Percentiles rank a stretch among this genome's conserved stretches.
Conservation (phyloP, 495 filamentous ascomycete species). For the Chaetomidium leptoderma region DNA sequence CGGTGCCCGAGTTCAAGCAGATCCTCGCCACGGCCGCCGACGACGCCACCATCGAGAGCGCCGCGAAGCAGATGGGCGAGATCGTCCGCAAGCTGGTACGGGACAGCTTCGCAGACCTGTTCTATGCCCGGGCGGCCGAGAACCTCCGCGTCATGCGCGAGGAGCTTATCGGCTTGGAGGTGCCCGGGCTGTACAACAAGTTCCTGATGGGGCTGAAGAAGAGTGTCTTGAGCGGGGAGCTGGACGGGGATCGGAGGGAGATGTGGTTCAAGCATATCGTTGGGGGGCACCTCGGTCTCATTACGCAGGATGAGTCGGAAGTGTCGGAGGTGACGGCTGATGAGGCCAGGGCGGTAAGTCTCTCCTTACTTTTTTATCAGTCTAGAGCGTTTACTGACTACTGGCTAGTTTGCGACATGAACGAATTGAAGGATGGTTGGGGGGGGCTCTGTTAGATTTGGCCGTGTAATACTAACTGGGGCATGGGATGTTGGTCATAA, state of each 20-base stretch:
- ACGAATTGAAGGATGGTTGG: background rate
- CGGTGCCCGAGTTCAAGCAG: conserved; percentile 91
- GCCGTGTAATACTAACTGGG: background rate
- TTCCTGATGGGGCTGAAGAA: conserved; percentile 67
- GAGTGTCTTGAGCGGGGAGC: conserved; percentile 61
- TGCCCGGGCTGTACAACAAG: conserved; percentile 72
- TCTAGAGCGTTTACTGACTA: conserved; percentile 7
- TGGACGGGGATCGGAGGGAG: conserved; percentile 78
- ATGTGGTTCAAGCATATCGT: conserved; percentile 72
- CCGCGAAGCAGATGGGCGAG: conserved; percentile 65
- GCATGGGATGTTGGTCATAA: background rate
- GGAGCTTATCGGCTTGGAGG: conserved; percentile 70
- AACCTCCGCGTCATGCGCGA: conserved; percentile 72
- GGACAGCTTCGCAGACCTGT: conserved; percentile 67
- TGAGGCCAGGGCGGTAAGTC: conserved; percentile 59
- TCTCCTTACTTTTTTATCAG: background rate
- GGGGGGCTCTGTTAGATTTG: background rate
- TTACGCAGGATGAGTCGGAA: conserved; percentile 59
- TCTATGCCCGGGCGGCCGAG: conserved; percentile 73
- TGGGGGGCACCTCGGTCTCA: conserved; percentile 63
- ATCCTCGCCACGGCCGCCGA: conserved; percentile 60
- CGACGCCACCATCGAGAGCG: conserved; percentile 58
- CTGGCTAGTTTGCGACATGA: conserved; percentile 1
- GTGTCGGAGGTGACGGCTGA: conserved; percentile 60
- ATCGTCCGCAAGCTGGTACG: conserved; percentile 67